These are phyloP conservation scores for Oryza brachyantha DNA, from an alignment of 176 grass and related monocot species.

Conservation along the genomic window DNA sequence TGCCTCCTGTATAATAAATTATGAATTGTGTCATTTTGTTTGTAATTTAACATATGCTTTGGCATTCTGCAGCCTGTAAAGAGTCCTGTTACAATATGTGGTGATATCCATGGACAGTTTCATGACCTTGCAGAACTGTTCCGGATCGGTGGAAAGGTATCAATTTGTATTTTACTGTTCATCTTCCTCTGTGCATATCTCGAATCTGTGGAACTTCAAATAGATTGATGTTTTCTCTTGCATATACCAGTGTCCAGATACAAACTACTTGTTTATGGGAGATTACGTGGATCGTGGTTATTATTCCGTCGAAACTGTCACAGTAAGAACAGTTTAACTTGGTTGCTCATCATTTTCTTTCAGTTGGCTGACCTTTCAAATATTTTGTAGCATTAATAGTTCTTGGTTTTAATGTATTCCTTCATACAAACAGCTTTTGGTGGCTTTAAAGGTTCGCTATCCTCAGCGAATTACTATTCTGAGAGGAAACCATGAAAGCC, in stretches of 20 bases:
- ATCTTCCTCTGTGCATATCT: background rate
- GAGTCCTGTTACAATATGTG: constrained; percentile 94
- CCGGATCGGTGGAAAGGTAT: constrained; percentile 94
- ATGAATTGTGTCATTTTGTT: constrained; percentile 10
- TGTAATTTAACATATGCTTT: constrained; percentile 23
- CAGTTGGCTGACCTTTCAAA: too few relatives aligned
- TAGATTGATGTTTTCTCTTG: constrained; percentile 25
- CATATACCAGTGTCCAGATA: constrained; percentile 83
- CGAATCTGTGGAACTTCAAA: constrained; percentile 10
- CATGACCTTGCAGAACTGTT: constrained; percentile 97
- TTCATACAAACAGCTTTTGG: constrained; percentile 72
- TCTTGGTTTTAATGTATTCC: constrained; percentile 20
- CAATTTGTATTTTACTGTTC: background rate
- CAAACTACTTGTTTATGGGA: constrained; percentile 99
- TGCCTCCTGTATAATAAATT: background rate
- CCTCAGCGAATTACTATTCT: constrained; percentile 99
- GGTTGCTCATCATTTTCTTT: background rate
- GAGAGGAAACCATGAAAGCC: constrained; percentile 97
- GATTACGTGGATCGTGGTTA: constrained; percentile 99
- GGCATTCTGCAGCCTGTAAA: constrained; percentile 79
- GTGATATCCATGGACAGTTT: constrained; percentile 99
- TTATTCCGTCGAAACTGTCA: constrained; percentile 98
- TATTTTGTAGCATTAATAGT: background rate
- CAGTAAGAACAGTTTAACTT: constrained; percentile 50
- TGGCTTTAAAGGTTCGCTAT: constrained; percentile 93